A percentile compares a stretch with the other conserved stretches of the same genome.
These are phyloP conservation scores for Fraxinus albicans DNA, from an alignment of 305 asterid species.

Conservation along the genomic window DNA sequence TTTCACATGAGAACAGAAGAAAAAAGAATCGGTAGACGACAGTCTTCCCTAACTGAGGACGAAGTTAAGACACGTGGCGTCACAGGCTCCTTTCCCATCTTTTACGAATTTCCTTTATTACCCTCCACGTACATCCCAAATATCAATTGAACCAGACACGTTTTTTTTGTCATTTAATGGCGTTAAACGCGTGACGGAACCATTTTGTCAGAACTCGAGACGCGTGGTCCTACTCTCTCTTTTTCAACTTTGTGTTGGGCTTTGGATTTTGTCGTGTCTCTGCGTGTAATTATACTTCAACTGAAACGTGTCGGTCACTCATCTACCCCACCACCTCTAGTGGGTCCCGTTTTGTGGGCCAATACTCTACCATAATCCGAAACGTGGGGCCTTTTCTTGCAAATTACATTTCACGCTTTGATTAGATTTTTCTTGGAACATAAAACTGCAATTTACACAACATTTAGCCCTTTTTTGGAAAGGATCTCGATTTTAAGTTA, in stretches of 20 bases:
- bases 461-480: too few species aligned
- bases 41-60: slow-evolving; percentile 46
- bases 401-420: neutral
- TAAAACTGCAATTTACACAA: neutral
- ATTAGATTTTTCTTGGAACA: neutral
- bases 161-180: slow-evolving; percentile 44
- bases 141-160: slow-evolving; percentile 31
- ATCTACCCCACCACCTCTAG: neutral
- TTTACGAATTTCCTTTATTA: slow-evolving; percentile 20
- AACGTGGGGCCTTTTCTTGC: neutral
- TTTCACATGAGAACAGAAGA: neutral
- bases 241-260: slow-evolving; percentile 23
- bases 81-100: slow-evolving; percentile 15
- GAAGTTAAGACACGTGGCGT: slow-evolving; percentile 56
- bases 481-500: too few species aligned
- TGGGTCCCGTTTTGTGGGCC: neutral
- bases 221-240: neutral
- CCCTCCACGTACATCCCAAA: slow-evolving; percentile 22
- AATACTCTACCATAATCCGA: neutral
- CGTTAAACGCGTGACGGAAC: slow-evolving; percentile 58
- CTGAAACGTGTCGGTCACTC: slow-evolving; percentile 44
- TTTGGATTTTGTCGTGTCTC: slow-evolving; percentile 45
- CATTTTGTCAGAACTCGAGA: slow-evolving; percentile 43
- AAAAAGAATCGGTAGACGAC: neutral
- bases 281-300: slow-evolving; percentile 1